These are phyloP conservation scores for Naematelia aurantialba DNA, from an alignment of 768 basidiomycete genomes.

Conservation along the genomic window DNA sequence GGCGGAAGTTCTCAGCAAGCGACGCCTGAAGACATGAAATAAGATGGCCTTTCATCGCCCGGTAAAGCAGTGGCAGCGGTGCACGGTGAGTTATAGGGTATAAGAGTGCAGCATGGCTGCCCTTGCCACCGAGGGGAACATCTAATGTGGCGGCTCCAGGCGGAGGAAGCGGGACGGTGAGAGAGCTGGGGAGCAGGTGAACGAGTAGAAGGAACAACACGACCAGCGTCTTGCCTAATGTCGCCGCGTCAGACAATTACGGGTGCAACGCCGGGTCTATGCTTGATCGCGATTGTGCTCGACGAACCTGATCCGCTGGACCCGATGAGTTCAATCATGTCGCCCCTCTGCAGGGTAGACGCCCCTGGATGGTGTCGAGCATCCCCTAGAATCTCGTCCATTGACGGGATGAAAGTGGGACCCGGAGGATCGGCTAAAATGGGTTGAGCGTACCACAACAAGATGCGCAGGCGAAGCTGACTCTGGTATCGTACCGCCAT, in stretches of 20 bases:
- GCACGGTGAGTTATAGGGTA: slow-evolving; percentile 20
- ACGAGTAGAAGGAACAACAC: slow-evolving; percentile 37
- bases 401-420: slow-evolving; percentile 28
- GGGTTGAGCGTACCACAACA: too few species aligned
- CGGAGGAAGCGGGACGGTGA: slow-evolving; percentile 12
- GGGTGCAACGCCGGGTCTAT: too few species aligned
- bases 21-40: slow-evolving; percentile 2
- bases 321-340: slow-evolving; percentile 38
- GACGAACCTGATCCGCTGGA: slow-evolving; percentile 35
- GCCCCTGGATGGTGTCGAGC: slow-evolving; percentile 29
- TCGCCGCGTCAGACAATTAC: neutral
- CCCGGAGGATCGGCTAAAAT: slow-evolving; percentile 33
- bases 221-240: slow-evolving; percentile 35
- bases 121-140: slow-evolving; percentile 29
- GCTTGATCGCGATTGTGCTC: too few species aligned
- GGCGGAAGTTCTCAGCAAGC: neutral
- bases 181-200: slow-evolving; percentile 25
- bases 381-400: slow-evolving; percentile 27
- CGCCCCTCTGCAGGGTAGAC: slow-evolving; percentile 36
- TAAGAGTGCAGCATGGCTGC: slow-evolving; percentile 15
- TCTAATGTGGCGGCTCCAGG: slow-evolving; percentile 3
- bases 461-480: neutral
- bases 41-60: slow-evolving; percentile 24
- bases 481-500: neutral
- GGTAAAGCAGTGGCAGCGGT: slow-evolving; percentile 10